Percentiles rank a stretch among this genome's conserved stretches.
phyloP scores from a whole-genome alignment of 1,284 basidiomycete species.

The Omphalotus olearius region DNA sequence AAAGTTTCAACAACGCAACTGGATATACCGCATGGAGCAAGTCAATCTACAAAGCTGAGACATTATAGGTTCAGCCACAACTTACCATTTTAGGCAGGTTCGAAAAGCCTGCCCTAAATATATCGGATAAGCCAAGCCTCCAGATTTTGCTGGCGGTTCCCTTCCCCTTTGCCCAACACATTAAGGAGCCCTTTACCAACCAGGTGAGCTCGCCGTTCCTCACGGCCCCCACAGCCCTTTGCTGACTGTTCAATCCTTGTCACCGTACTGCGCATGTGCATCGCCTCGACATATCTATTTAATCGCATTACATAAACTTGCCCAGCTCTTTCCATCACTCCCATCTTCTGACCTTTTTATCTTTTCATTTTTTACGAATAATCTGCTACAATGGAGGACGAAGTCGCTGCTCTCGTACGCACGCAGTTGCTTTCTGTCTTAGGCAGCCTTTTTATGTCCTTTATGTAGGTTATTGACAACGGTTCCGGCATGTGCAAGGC shows the following conservation, averaged over 20 bases:
- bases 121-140: constrained; percentile 1
- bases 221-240: background rate
- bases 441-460: background rate
- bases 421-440: background rate
- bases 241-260: background rate
- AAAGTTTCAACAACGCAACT: no score
- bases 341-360: constrained; percentile 5
- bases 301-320: constrained; percentile 5
- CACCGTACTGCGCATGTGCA: constrained; percentile 9
- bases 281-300: constrained; percentile 4
- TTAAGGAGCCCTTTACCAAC: background rate
- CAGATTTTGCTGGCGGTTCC: background rate
- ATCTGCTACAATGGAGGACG: constrained; percentile 34
- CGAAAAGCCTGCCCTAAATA: constrained; percentile 9
- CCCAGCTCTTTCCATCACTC: constrained; percentile 5
- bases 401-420: constrained; percentile 41
- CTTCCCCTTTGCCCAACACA: constrained; percentile 10
- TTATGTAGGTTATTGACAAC: constrained; percentile 52
- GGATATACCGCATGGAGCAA: no score
- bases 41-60: no score
- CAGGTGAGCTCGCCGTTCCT: constrained; percentile 9
- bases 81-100: no score
- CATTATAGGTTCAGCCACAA: no score
- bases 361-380: constrained; percentile 9
- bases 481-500: constrained; percentile 74